Base-by-base conservation (phyloP, 2,329 filamentous ascomycete species). In the Endoconidiophora polonica region DNA sequence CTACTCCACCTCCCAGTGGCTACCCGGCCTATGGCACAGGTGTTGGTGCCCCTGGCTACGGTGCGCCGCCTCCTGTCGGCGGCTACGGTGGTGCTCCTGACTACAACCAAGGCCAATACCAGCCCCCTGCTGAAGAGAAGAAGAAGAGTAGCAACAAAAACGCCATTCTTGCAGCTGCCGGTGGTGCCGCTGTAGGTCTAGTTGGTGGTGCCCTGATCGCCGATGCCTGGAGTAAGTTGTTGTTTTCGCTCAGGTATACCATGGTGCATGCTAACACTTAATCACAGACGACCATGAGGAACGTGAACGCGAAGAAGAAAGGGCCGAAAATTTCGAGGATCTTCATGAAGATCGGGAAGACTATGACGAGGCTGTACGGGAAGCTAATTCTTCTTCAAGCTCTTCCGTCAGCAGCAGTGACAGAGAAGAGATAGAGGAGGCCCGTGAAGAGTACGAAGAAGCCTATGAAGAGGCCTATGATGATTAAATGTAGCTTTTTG, bases 181-280 rank as follows among this genome's bases (percentile, higher is more conserved):
- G 69, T 36, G 79, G 78, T 61, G 59, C 80, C 18, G 77, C 72
- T 1, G 63, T 71, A 10, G 75, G 76, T 56, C 71, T 69, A 49
- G 59, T 76, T 38, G 78, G 72, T 22, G 77, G 76, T 46, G 77
- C 74, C 2, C 58, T 77, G 43, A 65, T 81, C 48, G 72, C 70
- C 41, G 68, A 80, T 57, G 74, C 72, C 48, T 57, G 77, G 26
- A 62, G 73, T 76, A 65, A 53, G 68, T 67, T 46, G 6, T 33
- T 33, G 7, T 10, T 9, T 33, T 10, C 12, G 26, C 26, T 33
- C 26, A 33, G 7, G 7, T 33, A 33, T 33, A 1, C 26, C 4
- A 33, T 33, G 7, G 26, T 16, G 7, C 10, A 48, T 26, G 16
- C 23, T 48, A 36, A 48, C 46, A 41, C 24, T 14, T 20, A 40